Conservation (phyloP, 1,284 basidiomycete genomes). For the Pseudozyma hubeiensis region DNA sequence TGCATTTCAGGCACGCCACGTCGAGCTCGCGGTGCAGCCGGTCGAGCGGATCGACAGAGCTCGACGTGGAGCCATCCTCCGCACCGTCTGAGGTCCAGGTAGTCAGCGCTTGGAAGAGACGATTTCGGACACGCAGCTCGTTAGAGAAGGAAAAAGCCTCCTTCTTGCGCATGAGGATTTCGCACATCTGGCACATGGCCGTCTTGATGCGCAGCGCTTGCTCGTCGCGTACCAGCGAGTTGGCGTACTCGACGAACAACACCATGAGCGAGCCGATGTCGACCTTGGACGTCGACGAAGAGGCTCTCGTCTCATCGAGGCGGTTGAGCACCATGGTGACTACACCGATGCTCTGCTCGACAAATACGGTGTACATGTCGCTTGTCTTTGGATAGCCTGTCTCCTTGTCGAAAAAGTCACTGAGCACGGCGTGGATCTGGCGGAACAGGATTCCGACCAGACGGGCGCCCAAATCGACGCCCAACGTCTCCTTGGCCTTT, state of each 20-base stretch:
- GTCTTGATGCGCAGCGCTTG: slow-evolving; percentile 63
- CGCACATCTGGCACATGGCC: slow-evolving; percentile 63
- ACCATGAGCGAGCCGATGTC: slow-evolving; percentile 65
- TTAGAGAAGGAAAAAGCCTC: slow-evolving; percentile 56
- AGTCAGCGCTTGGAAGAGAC: slow-evolving; percentile 62
- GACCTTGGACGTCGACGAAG: slow-evolving; percentile 44
- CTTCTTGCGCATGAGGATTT: slow-evolving; percentile 62
- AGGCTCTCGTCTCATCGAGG: slow-evolving; percentile 37
- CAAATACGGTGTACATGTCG: slow-evolving; percentile 64
- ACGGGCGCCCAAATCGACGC: slow-evolving; percentile 54
- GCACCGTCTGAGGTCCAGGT: slow-evolving; percentile 63
- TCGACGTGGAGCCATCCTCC: slow-evolving; percentile 37
- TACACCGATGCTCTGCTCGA: slow-evolving; percentile 65
- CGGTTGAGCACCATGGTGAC: slow-evolving; percentile 56
- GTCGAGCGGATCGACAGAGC: slow-evolving; percentile 43
- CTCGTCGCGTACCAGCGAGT: slow-evolving; percentile 58
- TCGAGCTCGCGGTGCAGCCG: slow-evolving; percentile 63
- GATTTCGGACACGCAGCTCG: slow-evolving; percentile 62
- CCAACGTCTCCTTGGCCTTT: slow-evolving; percentile 65
- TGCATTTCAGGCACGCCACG: slow-evolving; percentile 60
- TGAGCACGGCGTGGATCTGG: slow-evolving; percentile 62
- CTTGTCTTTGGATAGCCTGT: slow-evolving; percentile 58
- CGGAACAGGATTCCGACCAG: slow-evolving; percentile 61
- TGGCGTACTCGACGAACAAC: slow-evolving; percentile 63
- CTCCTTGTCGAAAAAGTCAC: slow-evolving; percentile 64